Conservation (phyloP, 192 early-diverging fungal species). For the Chytriomyces hyalinus region DNA sequence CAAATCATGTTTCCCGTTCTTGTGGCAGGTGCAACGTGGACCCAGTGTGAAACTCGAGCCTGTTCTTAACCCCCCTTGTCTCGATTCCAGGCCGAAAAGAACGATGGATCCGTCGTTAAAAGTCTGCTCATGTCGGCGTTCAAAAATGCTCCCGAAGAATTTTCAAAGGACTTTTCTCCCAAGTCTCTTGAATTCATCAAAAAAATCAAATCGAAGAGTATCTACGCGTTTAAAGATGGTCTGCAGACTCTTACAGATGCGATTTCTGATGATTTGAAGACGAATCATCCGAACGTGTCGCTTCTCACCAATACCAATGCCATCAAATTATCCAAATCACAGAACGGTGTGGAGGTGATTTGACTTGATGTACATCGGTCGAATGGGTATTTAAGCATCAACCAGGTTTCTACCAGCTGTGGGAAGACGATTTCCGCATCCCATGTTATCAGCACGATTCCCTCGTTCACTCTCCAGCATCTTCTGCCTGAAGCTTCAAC, state of each 20-base stretch:
- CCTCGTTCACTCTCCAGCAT: constrained; percentile 55
- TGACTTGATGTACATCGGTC: neutral
- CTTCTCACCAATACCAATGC: constrained; percentile 4
- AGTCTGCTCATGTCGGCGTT: constrained; percentile 23
- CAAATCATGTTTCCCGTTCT: constrained; percentile 70
- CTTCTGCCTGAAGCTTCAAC: constrained; percentile 46
- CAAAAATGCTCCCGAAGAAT: constrained; percentile 24
- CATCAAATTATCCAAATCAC: constrained; percentile 56
- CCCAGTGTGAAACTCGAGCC: constrained; percentile 58
- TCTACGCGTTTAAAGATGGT: constrained; percentile 85
- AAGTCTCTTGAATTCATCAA: constrained; percentile 64
- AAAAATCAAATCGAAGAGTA: constrained; percentile 65
- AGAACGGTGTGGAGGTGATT: constrained; percentile 53
- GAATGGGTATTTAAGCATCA: neutral
- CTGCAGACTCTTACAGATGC: constrained; percentile 71
- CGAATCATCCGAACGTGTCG: constrained; percentile 46
- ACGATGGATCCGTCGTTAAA: constrained; percentile 43
- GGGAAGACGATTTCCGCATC: constrained; percentile 23
- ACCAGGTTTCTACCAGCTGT: neutral
- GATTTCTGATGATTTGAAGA: constrained; percentile 57
- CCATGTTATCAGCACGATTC: constrained; percentile 75
- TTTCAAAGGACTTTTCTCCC: constrained; percentile 20
- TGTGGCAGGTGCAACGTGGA: constrained; percentile 72
- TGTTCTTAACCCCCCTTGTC: constrained; percentile 19
- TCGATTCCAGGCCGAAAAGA: constrained; percentile 27